These are phyloP conservation scores for Rhododendron vialii DNA, from an alignment of 148 eudicot genomes.

Conservation along the genomic window DNA sequence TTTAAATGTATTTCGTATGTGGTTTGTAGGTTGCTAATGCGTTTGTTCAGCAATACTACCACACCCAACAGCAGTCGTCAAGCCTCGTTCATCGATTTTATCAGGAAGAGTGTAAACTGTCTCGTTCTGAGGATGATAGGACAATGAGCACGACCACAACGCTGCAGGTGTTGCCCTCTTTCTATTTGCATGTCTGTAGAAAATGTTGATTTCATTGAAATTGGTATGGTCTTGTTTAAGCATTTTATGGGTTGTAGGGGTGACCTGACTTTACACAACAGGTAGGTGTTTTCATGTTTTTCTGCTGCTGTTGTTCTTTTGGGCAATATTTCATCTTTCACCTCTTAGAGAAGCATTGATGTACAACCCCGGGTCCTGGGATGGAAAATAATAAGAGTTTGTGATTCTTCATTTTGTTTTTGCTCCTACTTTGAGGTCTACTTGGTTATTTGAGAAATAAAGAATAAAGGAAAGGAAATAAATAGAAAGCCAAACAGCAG, in stretches of 20 bases:
- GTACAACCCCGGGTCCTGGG: background rate
- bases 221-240: background rate
- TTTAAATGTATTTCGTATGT: background rate
- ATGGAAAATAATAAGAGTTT: background rate
- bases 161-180: slow-evolving; percentile 47
- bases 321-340: background rate
- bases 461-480: background rate
- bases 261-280: background rate
- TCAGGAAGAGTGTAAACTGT: slow-evolving; percentile 63
- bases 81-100: slow-evolving; percentile 61
- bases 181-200: background rate
- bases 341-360: background rate
- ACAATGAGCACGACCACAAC: slow-evolving; percentile 56
- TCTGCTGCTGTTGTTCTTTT: background rate
- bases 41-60: slow-evolving; percentile 75
- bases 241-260: background rate
- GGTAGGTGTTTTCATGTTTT: background rate
- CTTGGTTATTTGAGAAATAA: background rate
- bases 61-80: slow-evolving; percentile 64
- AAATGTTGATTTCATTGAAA: background rate
- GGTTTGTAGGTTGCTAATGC: slow-evolving; percentile 74
- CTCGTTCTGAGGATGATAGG: slow-evolving; percentile 51
- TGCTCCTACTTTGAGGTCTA: background rate
- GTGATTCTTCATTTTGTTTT: background rate
- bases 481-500: background rate